These are phyloP conservation scores for Cladosporium velox DNA, from an alignment of 2,329 filamentous ascomycete genomes.

Conservation along the genomic window DNA sequence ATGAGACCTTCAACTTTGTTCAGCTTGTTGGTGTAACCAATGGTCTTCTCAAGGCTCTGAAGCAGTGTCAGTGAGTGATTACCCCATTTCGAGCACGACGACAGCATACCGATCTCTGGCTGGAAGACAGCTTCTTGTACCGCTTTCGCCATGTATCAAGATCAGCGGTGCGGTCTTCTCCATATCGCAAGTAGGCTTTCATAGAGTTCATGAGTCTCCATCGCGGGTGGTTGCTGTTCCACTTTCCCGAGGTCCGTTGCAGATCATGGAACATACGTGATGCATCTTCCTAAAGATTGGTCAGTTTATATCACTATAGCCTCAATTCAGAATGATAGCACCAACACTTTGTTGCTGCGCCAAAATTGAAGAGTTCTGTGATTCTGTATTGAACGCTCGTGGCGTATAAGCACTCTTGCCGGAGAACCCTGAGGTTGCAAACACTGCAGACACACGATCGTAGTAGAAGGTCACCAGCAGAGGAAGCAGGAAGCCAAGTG, in stretches of 20 bases:
- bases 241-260: slow-evolving; percentile 21
- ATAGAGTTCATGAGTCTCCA: slow-evolving; percentile 80
- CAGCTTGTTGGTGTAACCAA: slow-evolving; percentile 25
- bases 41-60: slow-evolving; percentile 25
- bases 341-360: background rate
- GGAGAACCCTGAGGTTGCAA: background rate
- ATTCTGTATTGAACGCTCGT: background rate
- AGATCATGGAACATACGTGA: slow-evolving; percentile 21
- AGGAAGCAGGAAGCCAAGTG: background rate
- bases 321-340: background rate
- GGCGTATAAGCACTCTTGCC: background rate
- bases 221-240: slow-evolving; percentile 54
- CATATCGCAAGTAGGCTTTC: slow-evolving; percentile 63
- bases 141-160: slow-evolving; percentile 24
- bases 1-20: slow-evolving; percentile 61
- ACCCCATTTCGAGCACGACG: background rate
- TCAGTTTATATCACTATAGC: no score
- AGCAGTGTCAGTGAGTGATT: background rate
- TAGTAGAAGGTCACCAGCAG: background rate
- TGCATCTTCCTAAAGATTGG: background rate
- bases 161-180: slow-evolving; percentile 23
- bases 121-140: slow-evolving; percentile 25
- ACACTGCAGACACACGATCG: background rate
- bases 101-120: slow-evolving; percentile 22
- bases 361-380: background rate